Evolutionary conservation across 2,329 filamentous ascomycete species (phyloP).

Genomic region (Leptodontidium sp.): DNA sequence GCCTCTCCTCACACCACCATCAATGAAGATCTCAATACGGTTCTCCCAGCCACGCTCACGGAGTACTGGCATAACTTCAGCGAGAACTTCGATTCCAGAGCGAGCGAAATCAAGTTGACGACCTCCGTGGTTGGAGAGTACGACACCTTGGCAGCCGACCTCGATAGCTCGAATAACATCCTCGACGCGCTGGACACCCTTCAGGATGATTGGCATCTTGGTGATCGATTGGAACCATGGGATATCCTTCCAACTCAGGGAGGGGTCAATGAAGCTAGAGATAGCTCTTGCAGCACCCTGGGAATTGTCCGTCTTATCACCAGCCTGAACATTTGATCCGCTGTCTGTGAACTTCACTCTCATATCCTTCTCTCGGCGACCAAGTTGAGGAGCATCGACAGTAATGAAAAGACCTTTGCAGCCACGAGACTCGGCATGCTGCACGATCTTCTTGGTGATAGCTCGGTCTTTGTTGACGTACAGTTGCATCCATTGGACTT

Average conservation of each 20-base stretch:
- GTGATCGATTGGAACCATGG: constrained; percentile 93
- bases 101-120: constrained; percentile 92
- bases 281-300: constrained; percentile 96
- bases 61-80: constrained; percentile 91
- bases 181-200: constrained; percentile 95
- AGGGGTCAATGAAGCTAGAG: constrained; percentile 94
- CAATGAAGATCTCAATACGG: constrained; percentile 86
- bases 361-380: constrained; percentile 97
- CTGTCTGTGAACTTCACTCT: constrained; percentile 87
- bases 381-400: constrained; percentile 95
- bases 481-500: constrained; percentile 96
- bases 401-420: constrained; percentile 98
- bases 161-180: constrained; percentile 91
- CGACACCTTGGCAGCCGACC: constrained; percentile 83
- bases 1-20: constrained; percentile 87
- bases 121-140: constrained; percentile 95
- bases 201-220: constrained; percentile 93
- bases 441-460: constrained; percentile 88
- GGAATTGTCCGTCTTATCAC: constrained; percentile 79
- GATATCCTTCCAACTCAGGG: constrained; percentile 92
- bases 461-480: constrained; percentile 93
- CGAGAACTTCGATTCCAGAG: constrained; percentile 87
- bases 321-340: constrained; percentile 82
- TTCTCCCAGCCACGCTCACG: constrained; percentile 76
- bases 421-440: constrained; percentile 89